Evolutionary conservation across 352 stramenopile genomes (phyloP).

Genomic region (Salisapilia sapeloensis): DNA sequence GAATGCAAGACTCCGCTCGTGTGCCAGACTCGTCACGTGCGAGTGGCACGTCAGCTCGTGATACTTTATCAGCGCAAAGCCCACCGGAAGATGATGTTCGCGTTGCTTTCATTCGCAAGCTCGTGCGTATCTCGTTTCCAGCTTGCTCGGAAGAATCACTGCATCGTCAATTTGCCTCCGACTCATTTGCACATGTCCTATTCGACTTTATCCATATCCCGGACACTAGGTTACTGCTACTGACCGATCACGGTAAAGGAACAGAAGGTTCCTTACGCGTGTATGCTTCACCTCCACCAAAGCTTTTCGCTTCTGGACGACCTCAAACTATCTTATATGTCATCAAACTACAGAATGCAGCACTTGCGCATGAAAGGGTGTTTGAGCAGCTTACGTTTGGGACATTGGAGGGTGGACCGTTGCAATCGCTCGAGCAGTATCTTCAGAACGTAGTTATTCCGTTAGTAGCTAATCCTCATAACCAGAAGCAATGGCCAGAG

Average conservation of each 20-base stretch:
- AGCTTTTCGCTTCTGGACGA: slow-evolving; percentile 26
- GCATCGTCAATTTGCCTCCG: slow-evolving; percentile 38
- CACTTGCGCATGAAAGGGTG: slow-evolving; percentile 35
- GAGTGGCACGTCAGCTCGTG: too few species aligned
- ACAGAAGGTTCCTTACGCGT: slow-evolving; percentile 28
- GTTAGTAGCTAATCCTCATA: slow-evolving; percentile 53
- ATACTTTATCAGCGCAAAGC: too few species aligned
- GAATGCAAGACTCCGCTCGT: too few species aligned
- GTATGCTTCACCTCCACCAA: slow-evolving; percentile 33
- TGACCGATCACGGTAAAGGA: slow-evolving; percentile 55
- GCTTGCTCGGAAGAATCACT: slow-evolving; percentile 36
- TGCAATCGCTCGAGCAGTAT: slow-evolving; percentile 55
- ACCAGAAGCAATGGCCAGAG: slow-evolving; percentile 66
- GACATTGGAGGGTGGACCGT: slow-evolving; percentile 51
- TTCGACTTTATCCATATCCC: slow-evolving; percentile 63
- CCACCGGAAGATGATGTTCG: slow-evolving; percentile 33
- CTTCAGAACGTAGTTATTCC: slow-evolving; percentile 64
- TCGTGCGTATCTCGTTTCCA: slow-evolving; percentile 50
- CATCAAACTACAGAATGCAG: slow-evolving; percentile 45
- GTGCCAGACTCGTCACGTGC: too few species aligned
- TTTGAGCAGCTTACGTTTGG: slow-evolving; percentile 61
- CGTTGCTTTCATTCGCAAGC: slow-evolving; percentile 43
- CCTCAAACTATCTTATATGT: slow-evolving; percentile 66
- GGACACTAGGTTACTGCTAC: slow-evolving; percentile 34
- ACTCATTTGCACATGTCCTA: slow-evolving; percentile 28